Evolutionary conservation across 176 grass and related monocot genomes (phyloP), one percentile per base, ranked within the genome.

Genomic region (Avena insularis): DNA sequence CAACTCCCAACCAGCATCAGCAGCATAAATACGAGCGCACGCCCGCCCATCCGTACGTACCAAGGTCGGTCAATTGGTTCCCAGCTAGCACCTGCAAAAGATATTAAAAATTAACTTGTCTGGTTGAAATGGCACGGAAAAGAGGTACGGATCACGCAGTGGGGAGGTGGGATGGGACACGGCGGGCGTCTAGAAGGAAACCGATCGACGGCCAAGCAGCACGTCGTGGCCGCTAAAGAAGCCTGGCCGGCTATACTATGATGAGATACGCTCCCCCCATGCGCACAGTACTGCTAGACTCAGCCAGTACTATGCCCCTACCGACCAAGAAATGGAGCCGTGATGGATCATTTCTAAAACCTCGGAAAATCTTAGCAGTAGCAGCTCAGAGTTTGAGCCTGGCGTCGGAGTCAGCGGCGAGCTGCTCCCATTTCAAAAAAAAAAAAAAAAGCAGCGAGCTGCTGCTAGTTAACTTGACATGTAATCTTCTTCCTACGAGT

Each of bases 161-260:
- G 6, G 70, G 60, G 21, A 63, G 40, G 40, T 56, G 48, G 21
- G 47, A 55, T 65, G 38, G 66, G 84, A 82, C 89, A 83, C 56
- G 35, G 62, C 27, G n/a, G 9, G 63, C 54, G 50, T 29, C 12
- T 27, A 74, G 61, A 86, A 84, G 33, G 29, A 1, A 40, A 23
- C 0, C 64, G 29, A 45, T 14, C 51, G 20, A 60, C 62, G 70
- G 77, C 70, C 82, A 82, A 81, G 67, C 82, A 88, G 46, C 70
- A 71, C 12, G 86, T 29, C 21, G 77, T 82, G 90, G 70, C 4
- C 67, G 82, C 43, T 59, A 85, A 88, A 91, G 90, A 47, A 19
- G 69, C 60, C 50, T 69, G 68, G 59, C 76, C 77, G 62, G 85
- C 59, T 20, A 43, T 47, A 60, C 58, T 35, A 35, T 35, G 33